Conservation (phyloP, 192 early-diverging fungal genomes). For the Coemansia sp. region DNA sequence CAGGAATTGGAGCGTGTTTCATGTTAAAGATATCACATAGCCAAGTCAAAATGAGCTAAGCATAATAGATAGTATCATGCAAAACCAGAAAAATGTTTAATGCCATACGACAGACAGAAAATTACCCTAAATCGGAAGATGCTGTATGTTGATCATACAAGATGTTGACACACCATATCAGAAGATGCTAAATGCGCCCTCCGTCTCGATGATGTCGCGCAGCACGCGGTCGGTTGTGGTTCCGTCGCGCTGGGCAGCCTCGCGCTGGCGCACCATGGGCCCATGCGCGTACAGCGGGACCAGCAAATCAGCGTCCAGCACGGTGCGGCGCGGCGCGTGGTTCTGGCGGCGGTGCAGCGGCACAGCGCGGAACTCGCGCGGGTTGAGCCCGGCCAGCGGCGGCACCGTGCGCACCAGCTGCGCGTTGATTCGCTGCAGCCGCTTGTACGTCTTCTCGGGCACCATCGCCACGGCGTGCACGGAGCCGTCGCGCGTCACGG, state of each 20-base stretch:
- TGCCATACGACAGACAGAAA: too few species aligned
- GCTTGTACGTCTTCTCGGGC: slow-evolving; percentile 90
- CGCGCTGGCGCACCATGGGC: slow-evolving; percentile 68
- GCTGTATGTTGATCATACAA: too few species aligned
- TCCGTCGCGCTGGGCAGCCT: slow-evolving; percentile 89
- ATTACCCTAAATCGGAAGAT: too few species aligned
- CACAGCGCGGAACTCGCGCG: slow-evolving; percentile 74
- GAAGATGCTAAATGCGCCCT: slow-evolving; percentile 8
- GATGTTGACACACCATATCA: too few species aligned
- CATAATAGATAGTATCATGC: too few species aligned
- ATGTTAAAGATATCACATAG: too few species aligned
- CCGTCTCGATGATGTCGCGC: slow-evolving; percentile 35
- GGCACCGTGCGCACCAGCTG: slow-evolving; percentile 79
- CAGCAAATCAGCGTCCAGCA: slow-evolving; percentile 87
- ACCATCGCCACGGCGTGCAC: slow-evolving; percentile 55
- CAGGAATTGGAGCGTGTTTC: too few species aligned
- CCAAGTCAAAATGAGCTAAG: too few species aligned
- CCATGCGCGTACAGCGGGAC: slow-evolving; percentile 66
- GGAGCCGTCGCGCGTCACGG: slow-evolving; percentile 29
- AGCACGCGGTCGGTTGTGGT: slow-evolving; percentile 73
- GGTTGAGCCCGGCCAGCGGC: slow-evolving; percentile 88
- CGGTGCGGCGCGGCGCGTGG: slow-evolving; percentile 70
- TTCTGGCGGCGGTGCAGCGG: slow-evolving; percentile 63
- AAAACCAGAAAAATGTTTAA: too few species aligned
- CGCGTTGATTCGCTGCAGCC: slow-evolving; percentile 79